phyloP scores from a whole-genome alignment of 2,329 filamentous ascomycete species.

The Fusarium lateritium region DNA sequence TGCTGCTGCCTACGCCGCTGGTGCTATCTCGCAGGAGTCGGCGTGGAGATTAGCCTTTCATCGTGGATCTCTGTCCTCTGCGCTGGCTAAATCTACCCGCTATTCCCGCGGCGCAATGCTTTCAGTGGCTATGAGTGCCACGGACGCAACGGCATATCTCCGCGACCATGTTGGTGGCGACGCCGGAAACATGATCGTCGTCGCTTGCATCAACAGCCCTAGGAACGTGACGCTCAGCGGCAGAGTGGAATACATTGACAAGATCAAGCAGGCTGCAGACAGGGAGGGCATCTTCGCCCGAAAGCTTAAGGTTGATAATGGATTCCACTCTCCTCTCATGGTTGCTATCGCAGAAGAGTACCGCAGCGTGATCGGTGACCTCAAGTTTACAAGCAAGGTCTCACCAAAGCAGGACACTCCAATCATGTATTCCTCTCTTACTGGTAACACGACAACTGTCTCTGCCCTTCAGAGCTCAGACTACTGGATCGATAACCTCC shows the following conservation, averaged over 20 bases:
- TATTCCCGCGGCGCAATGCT: constrained; percentile 51
- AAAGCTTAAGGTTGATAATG: constrained; percentile 59
- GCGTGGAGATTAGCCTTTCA: constrained; percentile 56
- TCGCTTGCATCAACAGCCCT: constrained; percentile 38
- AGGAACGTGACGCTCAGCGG: constrained; percentile 35
- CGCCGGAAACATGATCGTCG: neutral
- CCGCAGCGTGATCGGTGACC: neutral
- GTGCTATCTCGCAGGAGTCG: constrained; percentile 47
- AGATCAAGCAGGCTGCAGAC: constrained; percentile 15
- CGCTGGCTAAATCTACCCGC: constrained; percentile 3
- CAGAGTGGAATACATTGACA: constrained; percentile 17
- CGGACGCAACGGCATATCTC: constrained; percentile 44
- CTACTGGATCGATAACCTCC: constrained; percentile 63
- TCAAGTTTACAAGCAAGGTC: constrained; percentile 1
- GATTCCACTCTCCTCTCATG: constrained; percentile 68
- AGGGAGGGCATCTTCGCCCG: constrained; percentile 23
- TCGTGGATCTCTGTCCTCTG: constrained; percentile 47
- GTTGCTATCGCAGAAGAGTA: constrained; percentile 11
- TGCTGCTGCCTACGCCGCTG: constrained; percentile 57
- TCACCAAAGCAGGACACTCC: neutral
- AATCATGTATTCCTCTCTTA: constrained; percentile 27
- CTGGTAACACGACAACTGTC: constrained; percentile 1
- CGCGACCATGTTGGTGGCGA: constrained; percentile 7
- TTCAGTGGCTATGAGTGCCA: constrained; percentile 49
- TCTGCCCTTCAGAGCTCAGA: constrained; percentile 56